Base-by-base conservation (phyloP, 2,329 filamentous ascomycete species). In the Talaromyces sp. region DNA sequence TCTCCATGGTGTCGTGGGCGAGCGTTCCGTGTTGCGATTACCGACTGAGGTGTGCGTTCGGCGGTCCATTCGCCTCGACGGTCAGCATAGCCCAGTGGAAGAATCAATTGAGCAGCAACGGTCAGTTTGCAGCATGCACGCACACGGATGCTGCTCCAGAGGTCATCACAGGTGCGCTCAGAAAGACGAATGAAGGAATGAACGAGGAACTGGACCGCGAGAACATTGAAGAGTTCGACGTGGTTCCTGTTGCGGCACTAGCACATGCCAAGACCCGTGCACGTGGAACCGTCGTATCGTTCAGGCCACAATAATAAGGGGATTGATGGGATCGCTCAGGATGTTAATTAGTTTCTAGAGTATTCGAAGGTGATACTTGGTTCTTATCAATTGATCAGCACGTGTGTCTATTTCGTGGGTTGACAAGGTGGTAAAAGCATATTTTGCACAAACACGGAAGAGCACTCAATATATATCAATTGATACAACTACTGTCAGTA, bases 1-100 rank as follows among this genome's bases (percentile, higher is more conserved):
- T 72, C 63, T 68, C 70, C 77, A 79, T 79, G 59, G 54, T 70
- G 70, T 29, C 50, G 50, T 55, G 53, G 41, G 57, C 56, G 61
- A 31, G 59, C 35, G 38, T 29, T 51, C 59, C 38, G 59, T 61
- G n/a, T 54, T 31, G 32, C 41, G 55, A 54, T 31, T 54, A 31
- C 41, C 51, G 59, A 51, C 31, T 52, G 52, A 48, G 51, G 26
- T 48, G 59, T 61, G 32, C 57, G 53, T 55, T 17, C 53, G 21
- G 53, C 6, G 17, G 19, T 58, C 60, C 60, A 62, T 62, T 53
- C 60, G 60, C 38, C 53, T 53, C 48, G 60, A 54, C 27, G 21
- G 35, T 35, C 55, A 61, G 58, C 58, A 32, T 26, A 53, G 26
- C n/a, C 35, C 54, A 57, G 31, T 14, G 10, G n/a, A 9, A 21